Evolutionary conservation across 163 green algal genomes (phyloP), one percentile per base, ranked within the genome.

Genomic region (Scenedesmus sp.): DNA sequence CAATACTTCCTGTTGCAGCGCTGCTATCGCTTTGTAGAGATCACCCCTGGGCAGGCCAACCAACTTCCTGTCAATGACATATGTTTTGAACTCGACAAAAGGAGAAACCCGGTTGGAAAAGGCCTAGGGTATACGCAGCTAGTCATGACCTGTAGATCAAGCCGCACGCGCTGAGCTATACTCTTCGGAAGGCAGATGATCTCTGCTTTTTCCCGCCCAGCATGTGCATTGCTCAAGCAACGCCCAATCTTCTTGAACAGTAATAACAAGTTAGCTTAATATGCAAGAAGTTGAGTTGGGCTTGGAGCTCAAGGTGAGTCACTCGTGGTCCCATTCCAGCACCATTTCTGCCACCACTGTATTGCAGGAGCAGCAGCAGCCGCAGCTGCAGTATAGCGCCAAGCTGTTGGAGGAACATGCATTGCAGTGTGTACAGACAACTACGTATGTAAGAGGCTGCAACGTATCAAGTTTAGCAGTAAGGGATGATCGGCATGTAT

Each of bases 271-370:
- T 13, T 30, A 30, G 33, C 1, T 12, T 51, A 2, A 20, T 33
- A 44, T 51, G 73, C 73, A 82, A 15, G 0, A 30, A 30, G 46
- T 10, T 9, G 9, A 5, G 30, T 18, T 91, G 15, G 86, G 86
- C 1, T 49, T 91, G 40, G 86, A 91, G 51, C 76, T 91, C 24
- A 91, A 91, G 76, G 86, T 91, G 3, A n/a, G n/a, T 76, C 30
- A 76, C 30, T 30, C 65, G 30, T 20, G 30, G 65, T 40, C 65
- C 65, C 65, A 37, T 18, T 26, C 30, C 26, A 76, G 30, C 30
- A 40, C 56, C 56, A 70, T 22, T 22, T 70, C 56, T 22, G 26
- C 68, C 73, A 82, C 15, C 73, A 46, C 70, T 46, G 35, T 15
- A 51, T 13, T 9, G 73, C 35, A 46, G 13, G 35, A n/a, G 73